Base-by-base conservation (phyloP, 345 rosid species). In the Heritiera fomes region DNA sequence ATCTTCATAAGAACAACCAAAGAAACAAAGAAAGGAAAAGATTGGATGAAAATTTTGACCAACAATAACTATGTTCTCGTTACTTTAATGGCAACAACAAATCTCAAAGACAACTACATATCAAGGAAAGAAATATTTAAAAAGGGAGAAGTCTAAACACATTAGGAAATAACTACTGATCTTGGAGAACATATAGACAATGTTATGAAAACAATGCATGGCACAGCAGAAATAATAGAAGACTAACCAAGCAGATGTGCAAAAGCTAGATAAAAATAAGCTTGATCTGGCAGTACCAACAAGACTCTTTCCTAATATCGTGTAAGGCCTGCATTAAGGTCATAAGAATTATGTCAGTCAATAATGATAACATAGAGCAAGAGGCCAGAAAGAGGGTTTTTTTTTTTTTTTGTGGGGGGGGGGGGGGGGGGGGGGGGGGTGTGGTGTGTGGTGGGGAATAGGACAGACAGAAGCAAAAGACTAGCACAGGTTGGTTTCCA, bases 221-320 rank as follows among this genome's bases (percentile, higher is more conserved):
- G 40, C 43, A 14, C 14, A 73, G 63, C 50, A 63, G 67, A 81
- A 41, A 32, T 70, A 67, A 12, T 14, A 78, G 56, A 71, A 73
- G 69, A 55, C 91, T 85, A 81, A 92, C 99, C 99, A 95, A 71
- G 99, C 97, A 75, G 98, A 96, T 75, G 99, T 72, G 85, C 97
- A 93, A 86, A 93, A 95, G 15, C 82, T 80, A 52, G 98, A 90
- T 49, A 95, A 90, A 88, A 95, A 95, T 81, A 92, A 89, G 89
- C 97, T 96, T 81, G 99, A 96, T 88, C 98, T 90, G 49, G 92
- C 91, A 43, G 95, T 96, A 62, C 98, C 98, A 64, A 92, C 80
- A 81, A 96, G 92, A 80, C 97, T 88, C 83, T 93, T 93, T 64
- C 91, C 91, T 73, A 93, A 82, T 81, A 96, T 90, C 8, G 87